Percentiles rank a stretch among this genome's conserved stretches.
Conservation (phyloP, 1,139 yeast genomes). For the Martiniozyma asiatica region DNA sequence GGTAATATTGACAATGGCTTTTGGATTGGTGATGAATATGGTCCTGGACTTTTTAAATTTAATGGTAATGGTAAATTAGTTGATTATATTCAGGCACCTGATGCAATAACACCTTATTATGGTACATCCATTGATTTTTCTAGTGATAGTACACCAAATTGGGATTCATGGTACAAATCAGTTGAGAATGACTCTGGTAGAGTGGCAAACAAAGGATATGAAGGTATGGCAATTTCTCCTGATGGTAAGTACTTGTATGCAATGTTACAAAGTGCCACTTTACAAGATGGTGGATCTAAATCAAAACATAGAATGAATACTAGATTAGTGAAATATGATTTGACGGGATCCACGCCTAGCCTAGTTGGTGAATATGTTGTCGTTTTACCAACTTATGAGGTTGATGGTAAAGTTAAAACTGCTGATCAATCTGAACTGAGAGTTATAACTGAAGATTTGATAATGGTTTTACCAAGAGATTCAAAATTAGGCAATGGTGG, state of each 20-base stretch:
- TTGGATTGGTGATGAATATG: slow-evolving; percentile 22
- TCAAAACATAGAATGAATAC: slow-evolving; percentile 12
- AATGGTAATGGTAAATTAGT: slow-evolving; percentile 15
- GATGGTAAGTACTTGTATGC: slow-evolving; percentile 19
- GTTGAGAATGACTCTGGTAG: slow-evolving; percentile 20
- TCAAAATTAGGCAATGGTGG: slow-evolving; percentile 15
- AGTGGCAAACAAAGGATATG: slow-evolving; percentile 19
- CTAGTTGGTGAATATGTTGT: slow-evolving; percentile 19
- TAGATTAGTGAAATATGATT: slow-evolving; percentile 19
- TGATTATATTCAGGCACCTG: slow-evolving; percentile 19
- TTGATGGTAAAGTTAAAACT: slow-evolving; percentile 15
- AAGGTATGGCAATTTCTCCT: slow-evolving; percentile 19
- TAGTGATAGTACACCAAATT: slow-evolving; percentile 17
- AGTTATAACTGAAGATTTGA: slow-evolving; percentile 16
- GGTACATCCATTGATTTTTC: slow-evolving; percentile 14
- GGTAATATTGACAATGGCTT: slow-evolving; percentile 20
- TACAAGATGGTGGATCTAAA: slow-evolving; percentile 22
- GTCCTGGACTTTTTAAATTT: slow-evolving; percentile 20
- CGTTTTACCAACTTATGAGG: slow-evolving; percentile 16
- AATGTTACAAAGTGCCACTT: slow-evolving; percentile 19
- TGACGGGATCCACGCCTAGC: slow-evolving; percentile 11
- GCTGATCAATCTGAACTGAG: slow-evolving; percentile 21
- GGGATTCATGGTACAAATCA: slow-evolving; percentile 10
- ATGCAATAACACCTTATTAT: slow-evolving; percentile 18
- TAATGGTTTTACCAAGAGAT: slow-evolving; percentile 20